A percentile compares a stretch with the other conserved stretches of the same genome.
phyloP scores from a whole-genome alignment of 805 yeast genomes.

The Lipomyces starkeyi region DNA sequence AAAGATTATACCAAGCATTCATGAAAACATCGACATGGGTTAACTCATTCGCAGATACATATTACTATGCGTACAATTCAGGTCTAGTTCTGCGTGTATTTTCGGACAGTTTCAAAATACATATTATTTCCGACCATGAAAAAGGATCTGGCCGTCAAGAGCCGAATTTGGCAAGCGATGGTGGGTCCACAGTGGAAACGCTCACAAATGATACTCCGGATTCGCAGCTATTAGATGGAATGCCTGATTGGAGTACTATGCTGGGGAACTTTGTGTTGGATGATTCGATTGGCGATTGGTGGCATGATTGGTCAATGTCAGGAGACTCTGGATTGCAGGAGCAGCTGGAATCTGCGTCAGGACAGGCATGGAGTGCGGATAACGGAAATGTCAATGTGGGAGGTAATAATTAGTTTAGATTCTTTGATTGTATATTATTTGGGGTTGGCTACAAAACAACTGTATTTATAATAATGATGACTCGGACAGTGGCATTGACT shows the following conservation, averaged over 20 bases:
- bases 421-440: neutral
- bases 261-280: conserved; percentile 13
- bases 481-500: too few relatives aligned
- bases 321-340: neutral
- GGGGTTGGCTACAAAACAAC: neutral
- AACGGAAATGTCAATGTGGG: neutral
- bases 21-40: conserved; percentile 17
- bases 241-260: conserved; percentile 10
- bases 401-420: neutral
- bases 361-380: neutral
- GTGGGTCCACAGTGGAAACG: neutral
- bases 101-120: neutral
- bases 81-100: conserved; percentile 6
- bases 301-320: conserved; percentile 35
- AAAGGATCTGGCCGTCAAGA: neutral
- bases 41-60: neutral
- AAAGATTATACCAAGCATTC: conserved; percentile 22
- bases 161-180: neutral
- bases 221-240: neutral
- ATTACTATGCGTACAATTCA: conserved; percentile 9
- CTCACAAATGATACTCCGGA: conserved; percentile 7
- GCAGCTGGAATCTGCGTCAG: neutral
- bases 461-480: neutral
- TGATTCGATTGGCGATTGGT: conserved; percentile 32
- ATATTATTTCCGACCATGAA: neutral